Base-by-base conservation (phyloP, 331 rosid species). In the Prunus yedoensis region DNA sequence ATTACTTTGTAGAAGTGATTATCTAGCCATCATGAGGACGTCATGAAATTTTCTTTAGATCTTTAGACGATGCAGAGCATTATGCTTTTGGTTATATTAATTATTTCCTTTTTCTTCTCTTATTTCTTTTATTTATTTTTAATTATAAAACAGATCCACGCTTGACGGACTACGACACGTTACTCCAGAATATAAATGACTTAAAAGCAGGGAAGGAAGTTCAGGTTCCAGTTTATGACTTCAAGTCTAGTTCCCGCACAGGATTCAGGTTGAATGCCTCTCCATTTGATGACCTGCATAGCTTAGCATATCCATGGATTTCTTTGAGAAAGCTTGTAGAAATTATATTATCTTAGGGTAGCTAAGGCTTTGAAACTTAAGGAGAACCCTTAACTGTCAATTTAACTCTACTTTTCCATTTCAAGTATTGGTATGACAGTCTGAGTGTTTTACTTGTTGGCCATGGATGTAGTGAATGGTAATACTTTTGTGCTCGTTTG, bases 191-290 rank as follows among this genome's bases (percentile, higher is more conserved):
- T 85, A 83, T 93, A 73, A 86, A 61, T 16, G 97, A 87, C 81
- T 80, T 93, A 66, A 91, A 89, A 82, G 97, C 81, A 66, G 96
- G 96, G 81, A 91, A 91, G 83, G 57, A 79, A 41, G 91, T 84
- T 20, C 68, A 91, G 83, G 93, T 93, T 86, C 98, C 98, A 10
- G 78, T 93, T 61, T 93, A 93, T 85, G 98, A 93, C 84, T 93
- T 93, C 89, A 93, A 93, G 86, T 83, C 93, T 69, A 93, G 98
- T 82, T 87, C 97, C 77, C 91, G 97, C 17, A 76, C 75, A 30
- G 98, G 98, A 85, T 89, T 86, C 93, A 91, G 98, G 98, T 93
- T 81, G 68, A 25, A 51, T 77, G 30, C 82, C 70, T 45, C 6
- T 79, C 78, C 79, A 56, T 71, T 43, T 78, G 59, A 69, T 45